Evolutionary conservation across 371 early-diverging fungal genomes (phyloP).

Genomic region (Amoeboaphelidium occidentale): DNA sequence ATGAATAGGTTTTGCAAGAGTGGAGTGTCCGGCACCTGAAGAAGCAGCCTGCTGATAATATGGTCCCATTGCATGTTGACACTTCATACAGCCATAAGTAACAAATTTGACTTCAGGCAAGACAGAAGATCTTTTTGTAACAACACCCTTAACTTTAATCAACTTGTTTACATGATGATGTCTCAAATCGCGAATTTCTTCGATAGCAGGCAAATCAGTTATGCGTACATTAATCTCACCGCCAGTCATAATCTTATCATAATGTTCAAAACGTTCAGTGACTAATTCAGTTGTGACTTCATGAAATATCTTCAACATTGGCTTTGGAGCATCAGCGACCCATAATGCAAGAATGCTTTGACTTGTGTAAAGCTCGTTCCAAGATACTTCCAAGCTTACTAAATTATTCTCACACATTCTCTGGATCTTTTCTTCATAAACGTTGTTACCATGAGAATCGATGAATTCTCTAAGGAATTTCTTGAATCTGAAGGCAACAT

Average conservation of each 20-base stretch:
- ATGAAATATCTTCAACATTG: conserved; percentile 73
- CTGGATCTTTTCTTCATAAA: conserved; percentile 74
- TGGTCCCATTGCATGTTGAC: conserved; percentile 81
- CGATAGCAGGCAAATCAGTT: conserved; percentile 59
- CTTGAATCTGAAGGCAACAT: conserved; percentile 59
- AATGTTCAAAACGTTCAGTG: conserved; percentile 65
- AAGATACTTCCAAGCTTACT: conserved; percentile 71
- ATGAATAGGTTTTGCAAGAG: conserved; percentile 47
- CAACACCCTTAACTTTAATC: conserved; percentile 83
- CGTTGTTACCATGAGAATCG: conserved; percentile 57
- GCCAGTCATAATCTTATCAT: conserved; percentile 67
- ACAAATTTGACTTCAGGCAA: conserved; percentile 94
- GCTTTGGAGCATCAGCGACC: conserved; percentile 60
- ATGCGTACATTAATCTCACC: conserved; percentile 81
- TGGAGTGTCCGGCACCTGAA: conserved; percentile 47
- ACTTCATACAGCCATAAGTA: conserved; percentile 90
- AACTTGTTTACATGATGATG: conserved; percentile 81
- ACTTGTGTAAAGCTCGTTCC: conserved; percentile 42
- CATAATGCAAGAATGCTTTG: conserved; percentile 63
- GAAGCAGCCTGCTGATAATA: conserved; percentile 92
- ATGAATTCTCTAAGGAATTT: conserved; percentile 62
- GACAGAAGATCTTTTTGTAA: conserved; percentile 83
- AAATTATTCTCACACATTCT: conserved; percentile 70
- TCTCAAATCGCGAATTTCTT: conserved; percentile 66
- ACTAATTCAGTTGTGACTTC: conserved; percentile 78